phyloP scores from a whole-genome alignment of 805 yeast genomes.

The Candida rishiriensis region DNA sequence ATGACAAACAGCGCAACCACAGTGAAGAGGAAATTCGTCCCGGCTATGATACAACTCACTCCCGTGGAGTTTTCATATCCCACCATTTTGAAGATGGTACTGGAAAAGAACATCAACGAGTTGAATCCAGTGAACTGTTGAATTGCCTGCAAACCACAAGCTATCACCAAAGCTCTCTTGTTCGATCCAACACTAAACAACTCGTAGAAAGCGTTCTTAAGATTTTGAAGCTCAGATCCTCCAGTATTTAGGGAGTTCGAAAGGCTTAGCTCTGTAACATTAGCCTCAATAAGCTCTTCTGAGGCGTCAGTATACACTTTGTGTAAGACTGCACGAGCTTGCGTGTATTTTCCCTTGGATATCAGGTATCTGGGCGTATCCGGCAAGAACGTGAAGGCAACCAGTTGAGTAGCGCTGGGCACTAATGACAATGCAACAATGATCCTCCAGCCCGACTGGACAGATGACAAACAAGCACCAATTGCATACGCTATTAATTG shows the following conservation, averaged over 20 bases:
- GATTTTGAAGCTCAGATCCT: conserved; percentile 14
- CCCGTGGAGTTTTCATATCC: conserved; percentile 51
- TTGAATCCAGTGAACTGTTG: conserved; percentile 58
- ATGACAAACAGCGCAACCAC: conserved; percentile 44
- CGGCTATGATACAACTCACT: conserved; percentile 51
- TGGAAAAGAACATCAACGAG: conserved; percentile 53
- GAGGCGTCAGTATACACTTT: conserved; percentile 36
- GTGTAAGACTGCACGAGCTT: conserved; percentile 37
- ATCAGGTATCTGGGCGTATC: conserved; percentile 53
- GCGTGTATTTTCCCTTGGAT: conserved; percentile 36
- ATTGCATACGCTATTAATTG: conserved; percentile 50
- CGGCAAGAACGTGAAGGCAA: conserved; percentile 43
- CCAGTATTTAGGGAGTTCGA: conserved; percentile 25
- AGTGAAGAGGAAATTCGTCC: conserved; percentile 51
- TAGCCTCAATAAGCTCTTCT: conserved; percentile 35
- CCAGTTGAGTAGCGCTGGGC: conserved; percentile 45
- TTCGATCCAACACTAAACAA: conserved; percentile 41
- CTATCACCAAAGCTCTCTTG: conserved; percentile 47
- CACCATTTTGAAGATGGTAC: conserved; percentile 49
- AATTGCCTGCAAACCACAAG: conserved; percentile 53
- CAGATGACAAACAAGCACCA: conserved; percentile 43
- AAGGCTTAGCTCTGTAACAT: conserved; percentile 37
- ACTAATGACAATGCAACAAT: conserved; percentile 48
- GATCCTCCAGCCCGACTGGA: conserved; percentile 47
- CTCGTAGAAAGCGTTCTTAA: conserved; percentile 36